These are phyloP conservation scores for Plasmodium vivax DNA, from an alignment of 169 alveolate genomes.

Conservation along the genomic window DNA sequence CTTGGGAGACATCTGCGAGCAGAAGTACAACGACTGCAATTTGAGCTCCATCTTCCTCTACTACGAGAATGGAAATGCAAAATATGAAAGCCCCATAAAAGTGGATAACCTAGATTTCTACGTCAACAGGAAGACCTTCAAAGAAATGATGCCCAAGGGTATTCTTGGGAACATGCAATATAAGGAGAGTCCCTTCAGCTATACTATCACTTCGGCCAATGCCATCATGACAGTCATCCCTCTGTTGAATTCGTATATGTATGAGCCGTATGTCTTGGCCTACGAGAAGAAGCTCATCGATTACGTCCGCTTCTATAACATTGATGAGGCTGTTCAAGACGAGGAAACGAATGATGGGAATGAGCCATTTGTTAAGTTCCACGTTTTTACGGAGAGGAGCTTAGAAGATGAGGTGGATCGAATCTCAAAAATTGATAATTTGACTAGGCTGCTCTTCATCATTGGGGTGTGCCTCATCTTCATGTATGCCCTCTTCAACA, in stretches of 20 bases:
- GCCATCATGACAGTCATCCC: conserved; percentile 10
- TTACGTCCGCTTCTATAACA: conserved; percentile 39
- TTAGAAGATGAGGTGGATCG: conserved; percentile 71
- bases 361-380: conserved; percentile 14
- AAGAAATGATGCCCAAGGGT: conserved; percentile 31
- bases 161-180: conserved; percentile 43
- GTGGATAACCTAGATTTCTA: conserved; percentile 51
- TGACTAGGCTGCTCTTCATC: conserved; percentile 31
- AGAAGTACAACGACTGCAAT: conserved; percentile 18
- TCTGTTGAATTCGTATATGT: not conserved
- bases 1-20: conserved; percentile 39
- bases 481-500: conserved; percentile 57
- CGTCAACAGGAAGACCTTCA: conserved; percentile 41
- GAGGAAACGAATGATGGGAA: conserved; percentile 33
- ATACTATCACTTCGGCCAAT: conserved; percentile 30
- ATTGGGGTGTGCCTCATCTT: conserved; percentile 56
- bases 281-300: conserved; percentile 53
- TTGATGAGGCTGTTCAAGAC: conserved; percentile 15
- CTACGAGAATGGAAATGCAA: conserved; percentile 53
- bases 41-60: conserved; percentile 28
- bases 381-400: conserved; percentile 40
- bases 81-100: conserved; percentile 22
- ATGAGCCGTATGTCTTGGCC: conserved; percentile 60
- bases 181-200: conserved; percentile 6
- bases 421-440: conserved; percentile 38